Evolutionary conservation across 2,329 filamentous ascomycete species (phyloP).

Genomic region (Sphaerulina populicola): DNA sequence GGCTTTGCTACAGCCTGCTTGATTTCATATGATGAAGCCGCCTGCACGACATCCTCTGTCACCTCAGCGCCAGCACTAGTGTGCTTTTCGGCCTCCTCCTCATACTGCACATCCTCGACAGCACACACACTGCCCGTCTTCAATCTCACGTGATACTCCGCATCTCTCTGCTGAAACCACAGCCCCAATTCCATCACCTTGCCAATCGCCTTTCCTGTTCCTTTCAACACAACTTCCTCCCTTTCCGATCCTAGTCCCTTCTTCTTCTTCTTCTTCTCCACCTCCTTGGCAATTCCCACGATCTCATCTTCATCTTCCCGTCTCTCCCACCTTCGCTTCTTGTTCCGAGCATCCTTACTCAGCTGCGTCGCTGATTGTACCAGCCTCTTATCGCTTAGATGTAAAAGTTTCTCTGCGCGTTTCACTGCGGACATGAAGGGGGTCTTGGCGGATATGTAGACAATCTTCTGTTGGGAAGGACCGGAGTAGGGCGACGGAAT

Average conservation of each 20-base stretch:
- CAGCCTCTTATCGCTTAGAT: constrained; percentile 47
- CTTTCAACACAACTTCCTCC: constrained; percentile 51
- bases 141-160: constrained; percentile 48
- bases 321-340: constrained; percentile 10
- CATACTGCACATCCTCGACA: constrained; percentile 55
- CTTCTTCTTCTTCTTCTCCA: constrained; percentile 22
- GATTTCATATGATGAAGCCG: background rate
- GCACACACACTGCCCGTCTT: constrained; percentile 56
- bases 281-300: constrained; percentile 34
- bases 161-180: constrained; percentile 55
- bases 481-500: constrained; percentile 48
- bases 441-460: constrained; percentile 59
- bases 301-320: constrained; percentile 23
- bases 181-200: constrained; percentile 54
- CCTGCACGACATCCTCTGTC: constrained; percentile 4
- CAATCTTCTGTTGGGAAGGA: constrained; percentile 44
- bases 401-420: constrained; percentile 56
- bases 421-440: constrained; percentile 61
- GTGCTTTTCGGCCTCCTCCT: constrained; percentile 22
- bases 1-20: background rate
- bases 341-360: constrained; percentile 23
- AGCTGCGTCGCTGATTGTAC: constrained; percentile 36
- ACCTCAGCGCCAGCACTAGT: constrained; percentile 8
- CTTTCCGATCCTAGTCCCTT: constrained; percentile 26
- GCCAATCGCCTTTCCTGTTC: constrained; percentile 58